Evolutionary conservation across 495 filamentous ascomycete genomes (phyloP).

Genomic region (Lepraria neglecta): DNA sequence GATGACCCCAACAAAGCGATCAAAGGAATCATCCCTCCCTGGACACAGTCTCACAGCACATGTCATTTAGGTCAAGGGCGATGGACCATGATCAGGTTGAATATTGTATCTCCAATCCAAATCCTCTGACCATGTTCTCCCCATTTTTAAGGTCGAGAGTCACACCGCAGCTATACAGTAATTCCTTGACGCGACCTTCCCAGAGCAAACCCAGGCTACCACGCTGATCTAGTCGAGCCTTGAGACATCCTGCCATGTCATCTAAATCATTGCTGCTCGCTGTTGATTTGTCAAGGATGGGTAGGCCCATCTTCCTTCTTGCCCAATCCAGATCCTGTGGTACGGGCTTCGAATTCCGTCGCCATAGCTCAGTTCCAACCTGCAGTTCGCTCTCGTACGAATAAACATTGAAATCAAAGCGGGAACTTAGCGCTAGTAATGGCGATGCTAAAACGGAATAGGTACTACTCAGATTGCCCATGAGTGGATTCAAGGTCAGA

Average conservation of each 20-base stretch:
- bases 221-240: conserved; percentile 79
- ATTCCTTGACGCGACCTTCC: conserved; percentile 89
- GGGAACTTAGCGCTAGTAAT: conserved; percentile 75
- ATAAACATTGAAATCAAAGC: conserved; percentile 96
- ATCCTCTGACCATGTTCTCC: conserved; percentile 61
- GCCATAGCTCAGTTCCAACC: conserved; percentile 86
- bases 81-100: conserved; percentile 49
- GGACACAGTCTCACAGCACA: too few relatives aligned
- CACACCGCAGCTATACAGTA: conserved; percentile 84
- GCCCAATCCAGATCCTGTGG: conserved; percentile 37
- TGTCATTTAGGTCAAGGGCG: not conserved
- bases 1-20: not conserved
- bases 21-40: not conserved
- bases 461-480: conserved; percentile 81
- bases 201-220: conserved; percentile 78
- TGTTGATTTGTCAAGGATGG: not conserved
- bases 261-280: conserved; percentile 40
- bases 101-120: conserved; percentile 87
- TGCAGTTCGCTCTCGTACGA: conserved; percentile 93
- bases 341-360: conserved; percentile 44
- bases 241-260: conserved; percentile 77
- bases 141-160: conserved; percentile 67
- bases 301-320: conserved; percentile 15
- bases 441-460: conserved; percentile 83
- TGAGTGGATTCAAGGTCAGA: conserved; percentile 81